These are phyloP conservation scores for Mortierella sp. DNA, from an alignment of 371 early-diverging fungal species.

Conservation along the genomic window DNA sequence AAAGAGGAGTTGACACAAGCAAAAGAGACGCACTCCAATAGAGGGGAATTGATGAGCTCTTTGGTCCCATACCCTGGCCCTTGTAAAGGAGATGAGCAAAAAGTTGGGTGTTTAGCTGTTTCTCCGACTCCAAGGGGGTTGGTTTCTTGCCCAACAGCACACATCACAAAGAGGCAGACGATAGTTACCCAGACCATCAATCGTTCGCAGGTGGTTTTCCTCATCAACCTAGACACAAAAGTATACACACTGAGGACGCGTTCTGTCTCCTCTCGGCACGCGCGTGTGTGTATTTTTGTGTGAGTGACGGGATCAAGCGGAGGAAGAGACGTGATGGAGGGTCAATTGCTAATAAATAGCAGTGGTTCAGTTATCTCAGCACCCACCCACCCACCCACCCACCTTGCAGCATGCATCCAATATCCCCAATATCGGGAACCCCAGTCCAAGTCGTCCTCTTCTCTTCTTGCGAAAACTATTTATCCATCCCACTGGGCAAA, in stretches of 20 bases:
- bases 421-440: background rate
- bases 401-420: conserved; percentile 13
- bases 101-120: background rate
- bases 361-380: background rate
- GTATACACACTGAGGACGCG: background rate
- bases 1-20: background rate
- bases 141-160: no score
- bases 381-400: background rate
- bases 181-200: no score
- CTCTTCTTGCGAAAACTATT: background rate
- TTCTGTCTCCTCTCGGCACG: background rate
- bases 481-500: background rate
- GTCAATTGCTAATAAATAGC: conserved; percentile 1
- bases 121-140: background rate
- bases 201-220: conserved; percentile 5
- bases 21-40: background rate
- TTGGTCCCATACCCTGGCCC: background rate
- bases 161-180: no score
- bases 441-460: background rate
- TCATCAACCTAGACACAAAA: background rate
- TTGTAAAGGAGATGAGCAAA: background rate
- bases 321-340: background rate
- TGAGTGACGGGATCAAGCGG: conserved; percentile 1
- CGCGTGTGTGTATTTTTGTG: background rate
- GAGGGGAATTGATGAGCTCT: no score